Evolutionary conservation across 2,329 filamentous ascomycete species (phyloP).

Genomic region (Colletotrichum incanum): DNA sequence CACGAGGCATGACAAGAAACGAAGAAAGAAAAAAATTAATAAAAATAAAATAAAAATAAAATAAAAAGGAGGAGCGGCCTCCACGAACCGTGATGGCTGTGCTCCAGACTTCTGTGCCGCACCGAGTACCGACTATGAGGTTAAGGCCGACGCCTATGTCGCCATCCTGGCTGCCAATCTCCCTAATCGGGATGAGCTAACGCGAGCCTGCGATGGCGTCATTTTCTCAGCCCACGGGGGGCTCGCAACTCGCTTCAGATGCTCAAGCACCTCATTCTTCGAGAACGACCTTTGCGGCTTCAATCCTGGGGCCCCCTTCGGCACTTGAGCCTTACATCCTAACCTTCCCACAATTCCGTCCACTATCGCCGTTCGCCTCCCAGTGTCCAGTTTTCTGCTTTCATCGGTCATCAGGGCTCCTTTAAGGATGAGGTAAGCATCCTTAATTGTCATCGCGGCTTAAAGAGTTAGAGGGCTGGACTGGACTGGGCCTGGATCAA

Average conservation of each 20-base stretch:
- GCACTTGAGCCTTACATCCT: neutral
- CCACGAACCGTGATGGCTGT: neutral
- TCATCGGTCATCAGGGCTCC: neutral
- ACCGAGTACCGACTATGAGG: constrained; percentile 40
- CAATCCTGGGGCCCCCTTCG: neutral
- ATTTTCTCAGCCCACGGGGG: constrained; percentile 18
- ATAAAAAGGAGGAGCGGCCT: neutral
- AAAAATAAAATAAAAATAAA: too few relatives aligned
- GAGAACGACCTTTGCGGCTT: constrained; percentile 4
- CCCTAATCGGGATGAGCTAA: constrained; percentile 43
- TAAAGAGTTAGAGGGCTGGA: neutral
- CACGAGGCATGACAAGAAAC: neutral
- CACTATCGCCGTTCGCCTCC: constrained; percentile 1
- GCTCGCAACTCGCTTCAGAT: neutral
- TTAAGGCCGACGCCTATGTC: constrained; percentile 40
- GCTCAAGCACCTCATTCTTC: constrained; percentile 13
- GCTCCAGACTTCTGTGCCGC: constrained; percentile 19
- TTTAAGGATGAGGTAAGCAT: neutral
- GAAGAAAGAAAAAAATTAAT: too few relatives aligned
- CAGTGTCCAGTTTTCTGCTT: neutral
- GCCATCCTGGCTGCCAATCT: constrained; percentile 42
- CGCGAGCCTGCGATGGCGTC: constrained; percentile 42
- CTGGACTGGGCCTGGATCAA: neutral
- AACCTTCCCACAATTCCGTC: constrained; percentile 1
- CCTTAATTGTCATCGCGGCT: neutral